phyloP scores from a whole-genome alignment of 306 rosid species.

The Cotoneaster glaucophyllus region DNA sequence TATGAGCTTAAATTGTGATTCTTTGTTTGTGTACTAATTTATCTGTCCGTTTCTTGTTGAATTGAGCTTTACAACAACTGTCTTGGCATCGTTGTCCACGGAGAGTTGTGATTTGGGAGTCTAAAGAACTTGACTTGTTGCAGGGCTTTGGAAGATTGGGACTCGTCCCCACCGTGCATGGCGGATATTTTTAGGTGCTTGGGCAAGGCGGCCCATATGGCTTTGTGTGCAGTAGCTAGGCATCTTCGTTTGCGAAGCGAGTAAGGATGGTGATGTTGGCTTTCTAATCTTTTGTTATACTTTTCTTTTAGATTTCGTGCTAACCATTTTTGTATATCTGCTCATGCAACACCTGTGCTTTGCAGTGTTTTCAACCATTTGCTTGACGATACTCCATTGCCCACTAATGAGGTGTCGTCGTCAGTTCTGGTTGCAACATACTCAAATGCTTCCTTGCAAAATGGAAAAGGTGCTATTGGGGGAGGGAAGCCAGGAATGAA shows the following conservation, averaged over 20 bases:
- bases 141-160: slow-evolving; percentile 94
- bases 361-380: slow-evolving; percentile 87
- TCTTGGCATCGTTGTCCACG: background rate
- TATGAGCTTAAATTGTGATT: background rate
- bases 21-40: background rate
- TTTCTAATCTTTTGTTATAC: background rate
- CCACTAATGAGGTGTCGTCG: slow-evolving; percentile 79
- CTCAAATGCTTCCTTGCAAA: slow-evolving; percentile 50
- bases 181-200: slow-evolving; percentile 83
- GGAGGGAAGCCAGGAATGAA: slow-evolving; percentile 69
- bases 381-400: slow-evolving; percentile 93
- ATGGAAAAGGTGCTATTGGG: slow-evolving; percentile 71
- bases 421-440: slow-evolving; percentile 80
- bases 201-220: slow-evolving; percentile 86
- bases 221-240: slow-evolving; percentile 81
- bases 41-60: background rate
- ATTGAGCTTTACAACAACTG: background rate
- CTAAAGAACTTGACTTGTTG: slow-evolving; percentile 20
- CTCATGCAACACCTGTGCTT: slow-evolving; percentile 15
- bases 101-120: background rate
- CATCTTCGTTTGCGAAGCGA: slow-evolving; percentile 92
- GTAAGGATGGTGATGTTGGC: slow-evolving; percentile 46
- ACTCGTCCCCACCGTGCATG: slow-evolving; percentile 94
- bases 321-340: background rate
- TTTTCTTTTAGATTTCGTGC: slow-evolving; percentile 1